These are phyloP conservation scores for Didymosphaeria variabile DNA, from an alignment of 2,329 filamentous ascomycete species.

Conservation along the genomic window DNA sequence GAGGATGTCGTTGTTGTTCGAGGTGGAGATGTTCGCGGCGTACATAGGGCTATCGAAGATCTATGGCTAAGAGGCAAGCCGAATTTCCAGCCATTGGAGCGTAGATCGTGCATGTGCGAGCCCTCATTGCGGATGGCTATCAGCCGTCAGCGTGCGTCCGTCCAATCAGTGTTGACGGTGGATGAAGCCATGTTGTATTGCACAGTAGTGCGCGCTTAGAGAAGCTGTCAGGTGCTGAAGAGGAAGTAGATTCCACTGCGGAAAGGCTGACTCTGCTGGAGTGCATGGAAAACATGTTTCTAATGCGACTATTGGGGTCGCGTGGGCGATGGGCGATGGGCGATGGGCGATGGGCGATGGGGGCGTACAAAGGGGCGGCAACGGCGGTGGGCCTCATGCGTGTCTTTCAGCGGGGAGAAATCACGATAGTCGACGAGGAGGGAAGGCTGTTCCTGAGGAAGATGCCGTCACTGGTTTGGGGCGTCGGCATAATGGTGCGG, in stretches of 20 bases:
- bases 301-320: neutral
- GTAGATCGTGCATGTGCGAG: neutral
- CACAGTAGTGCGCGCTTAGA: slow-evolving; percentile 2
- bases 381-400: neutral
- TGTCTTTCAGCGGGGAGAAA: neutral
- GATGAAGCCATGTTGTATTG: slow-evolving; percentile 4
- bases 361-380: neutral
- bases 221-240: slow-evolving; percentile 11
- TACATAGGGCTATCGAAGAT: neutral
- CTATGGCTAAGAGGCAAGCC: neutral
- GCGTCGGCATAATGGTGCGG: slow-evolving; percentile 8
- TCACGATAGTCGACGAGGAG: slow-evolving; percentile 2
- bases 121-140: neutral
- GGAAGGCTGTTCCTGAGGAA: slow-evolving; percentile 1
- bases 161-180: neutral
- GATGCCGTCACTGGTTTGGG: neutral
- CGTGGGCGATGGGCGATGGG: neutral
- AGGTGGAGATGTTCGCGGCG: neutral
- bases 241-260: slow-evolving; percentile 12
- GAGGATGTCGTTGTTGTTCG: neutral
- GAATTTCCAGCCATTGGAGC: neutral
- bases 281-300: slow-evolving; percentile 3
- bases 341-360: neutral
- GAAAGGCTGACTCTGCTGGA: neutral
- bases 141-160: neutral